A percentile compares a stretch with the other conserved stretches of the same genome.
Evolutionary conservation across 2,329 filamentous ascomycete species (phyloP).

Genomic region (Pseudogymnoascus sp.): DNA sequence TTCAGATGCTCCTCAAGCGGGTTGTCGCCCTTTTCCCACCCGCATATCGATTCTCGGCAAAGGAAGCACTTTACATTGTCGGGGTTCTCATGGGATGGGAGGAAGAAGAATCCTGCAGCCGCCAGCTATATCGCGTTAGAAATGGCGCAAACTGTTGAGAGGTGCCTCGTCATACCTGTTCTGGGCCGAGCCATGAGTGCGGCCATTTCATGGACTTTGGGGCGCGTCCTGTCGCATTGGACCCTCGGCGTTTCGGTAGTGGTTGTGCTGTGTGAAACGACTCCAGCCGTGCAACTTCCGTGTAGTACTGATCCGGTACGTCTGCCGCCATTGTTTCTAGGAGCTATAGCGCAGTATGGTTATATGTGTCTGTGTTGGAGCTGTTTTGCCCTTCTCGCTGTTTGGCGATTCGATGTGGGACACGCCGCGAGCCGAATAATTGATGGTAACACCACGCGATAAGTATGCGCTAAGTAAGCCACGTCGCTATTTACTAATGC

Average conservation of each 20-base stretch:
- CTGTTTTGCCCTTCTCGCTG: slow-evolving; percentile 1
- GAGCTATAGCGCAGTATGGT: not conserved
- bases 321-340: slow-evolving; percentile 19
- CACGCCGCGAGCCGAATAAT: not conserved
- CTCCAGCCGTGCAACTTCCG: slow-evolving; percentile 66
- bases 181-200: slow-evolving; percentile 56
- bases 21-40: slow-evolving; percentile 83
- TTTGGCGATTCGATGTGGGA: slow-evolving; percentile 6
- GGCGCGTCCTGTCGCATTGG: slow-evolving; percentile 50
- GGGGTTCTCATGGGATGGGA: slow-evolving; percentile 61
- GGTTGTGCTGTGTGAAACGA: slow-evolving; percentile 65
- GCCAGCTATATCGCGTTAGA: slow-evolving; percentile 55
- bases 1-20: slow-evolving; percentile 78
- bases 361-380: not conserved
- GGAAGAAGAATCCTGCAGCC: slow-evolving; percentile 83
- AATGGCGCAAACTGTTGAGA: not conserved
- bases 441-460: not conserved
- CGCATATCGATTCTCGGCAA: slow-evolving; percentile 75
- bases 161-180: slow-evolving; percentile 42
- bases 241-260: slow-evolving; percentile 59
- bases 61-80: slow-evolving; percentile 90
- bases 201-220: slow-evolving; percentile 65
- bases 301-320: slow-evolving; percentile 43
- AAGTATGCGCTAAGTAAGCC: not conserved
- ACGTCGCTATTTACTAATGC: not conserved